phyloP scores from a whole-genome alignment of 208 protist species.

The Trypanosoma congolense region DNA sequence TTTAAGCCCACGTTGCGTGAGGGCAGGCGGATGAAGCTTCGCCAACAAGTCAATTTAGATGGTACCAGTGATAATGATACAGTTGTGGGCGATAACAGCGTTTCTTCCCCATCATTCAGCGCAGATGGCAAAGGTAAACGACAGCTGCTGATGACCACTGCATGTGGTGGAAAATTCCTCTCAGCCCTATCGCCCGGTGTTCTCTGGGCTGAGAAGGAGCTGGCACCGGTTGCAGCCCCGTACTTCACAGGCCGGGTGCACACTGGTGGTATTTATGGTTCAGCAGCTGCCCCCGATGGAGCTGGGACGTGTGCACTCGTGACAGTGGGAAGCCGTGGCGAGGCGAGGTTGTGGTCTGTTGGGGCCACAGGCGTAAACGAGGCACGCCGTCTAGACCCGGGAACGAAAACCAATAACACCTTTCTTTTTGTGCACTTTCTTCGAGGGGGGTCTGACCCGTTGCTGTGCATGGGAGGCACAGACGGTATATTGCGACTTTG shows the following conservation, averaged over 20 bases:
- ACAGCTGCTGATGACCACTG: neutral
- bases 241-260: slow-evolving; percentile 31
- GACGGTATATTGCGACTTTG: slow-evolving; percentile 38
- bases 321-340: slow-evolving; percentile 48
- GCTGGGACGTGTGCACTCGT: slow-evolving; percentile 35
- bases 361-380: slow-evolving; percentile 12
- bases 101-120: neutral
- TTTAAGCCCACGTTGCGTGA: slow-evolving; percentile 21
- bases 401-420: slow-evolving; percentile 1
- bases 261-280: slow-evolving; percentile 51
- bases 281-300: slow-evolving; percentile 7
- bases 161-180: neutral
- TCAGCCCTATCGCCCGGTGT: neutral
- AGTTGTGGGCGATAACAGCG: neutral
- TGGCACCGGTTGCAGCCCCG: slow-evolving; percentile 33
- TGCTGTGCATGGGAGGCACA: slow-evolving; percentile 38
- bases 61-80: neutral
- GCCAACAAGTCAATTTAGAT: neutral
- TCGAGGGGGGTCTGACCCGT: slow-evolving; percentile 2
- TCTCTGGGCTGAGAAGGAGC: slow-evolving; percentile 9
- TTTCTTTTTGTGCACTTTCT: slow-evolving; percentile 19
- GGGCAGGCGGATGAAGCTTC: slow-evolving; percentile 6
- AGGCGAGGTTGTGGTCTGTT: slow-evolving; percentile 56
- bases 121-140: neutral
- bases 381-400: slow-evolving; percentile 16